These are phyloP conservation scores for Suillus placidus DNA, from an alignment of 768 basidiomycete species.

Conservation along the genomic window DNA sequence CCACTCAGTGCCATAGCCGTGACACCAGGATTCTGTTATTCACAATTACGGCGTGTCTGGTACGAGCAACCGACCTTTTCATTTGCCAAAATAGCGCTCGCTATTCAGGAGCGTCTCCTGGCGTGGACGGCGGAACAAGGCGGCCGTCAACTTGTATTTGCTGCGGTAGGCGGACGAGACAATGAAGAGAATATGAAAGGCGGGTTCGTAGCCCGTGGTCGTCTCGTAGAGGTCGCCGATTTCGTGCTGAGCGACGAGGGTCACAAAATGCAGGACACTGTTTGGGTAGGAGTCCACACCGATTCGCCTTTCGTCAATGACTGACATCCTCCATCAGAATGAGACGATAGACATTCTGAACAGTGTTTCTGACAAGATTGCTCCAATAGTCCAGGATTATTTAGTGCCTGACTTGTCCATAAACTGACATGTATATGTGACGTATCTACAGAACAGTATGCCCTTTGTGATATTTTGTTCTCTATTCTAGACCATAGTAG, in stretches of 20 bases:
- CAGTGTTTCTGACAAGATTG: slow-evolving; percentile 15
- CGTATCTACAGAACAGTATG: background rate
- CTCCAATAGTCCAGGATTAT: slow-evolving; percentile 18
- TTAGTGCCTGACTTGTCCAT: background rate
- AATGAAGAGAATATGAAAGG: slow-evolving; percentile 27
- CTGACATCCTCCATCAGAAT: slow-evolving; percentile 8
- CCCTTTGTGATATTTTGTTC: background rate
- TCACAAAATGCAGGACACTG: slow-evolving; percentile 26
- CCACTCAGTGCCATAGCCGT: slow-evolving; percentile 29
- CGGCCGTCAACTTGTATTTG: slow-evolving; percentile 38
- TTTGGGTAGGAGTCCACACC: slow-evolving; percentile 35
- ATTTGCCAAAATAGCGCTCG: background rate
- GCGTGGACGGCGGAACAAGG: slow-evolving; percentile 34
- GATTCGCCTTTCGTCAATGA: background rate
- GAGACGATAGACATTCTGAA: slow-evolving; percentile 27
- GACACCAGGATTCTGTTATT: slow-evolving; percentile 36
- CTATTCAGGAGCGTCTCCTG: slow-evolving; percentile 16
- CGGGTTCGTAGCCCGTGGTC: slow-evolving; percentile 17
- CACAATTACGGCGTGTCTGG: slow-evolving; percentile 21
- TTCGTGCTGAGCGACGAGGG: slow-evolving; percentile 37
- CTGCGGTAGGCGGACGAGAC: slow-evolving; percentile 28
- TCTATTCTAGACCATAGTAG: background rate
- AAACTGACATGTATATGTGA: background rate
- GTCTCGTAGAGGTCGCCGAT: slow-evolving; percentile 33
- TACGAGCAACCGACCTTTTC: background rate